phyloP scores from a whole-genome alignment of 768 basidiomycete species.

The Thelephora aurantiotincta region DNA sequence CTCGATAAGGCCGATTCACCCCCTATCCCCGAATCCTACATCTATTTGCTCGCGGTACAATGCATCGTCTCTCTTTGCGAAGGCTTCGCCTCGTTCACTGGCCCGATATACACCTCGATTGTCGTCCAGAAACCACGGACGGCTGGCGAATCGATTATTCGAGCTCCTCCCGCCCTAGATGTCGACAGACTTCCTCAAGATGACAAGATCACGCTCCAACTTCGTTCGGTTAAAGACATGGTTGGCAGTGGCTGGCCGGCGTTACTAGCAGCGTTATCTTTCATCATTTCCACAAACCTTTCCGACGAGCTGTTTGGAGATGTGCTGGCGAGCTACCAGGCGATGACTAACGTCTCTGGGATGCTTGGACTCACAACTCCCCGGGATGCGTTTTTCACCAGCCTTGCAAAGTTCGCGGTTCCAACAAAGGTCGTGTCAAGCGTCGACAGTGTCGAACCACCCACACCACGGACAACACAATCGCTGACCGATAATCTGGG shows the following conservation, averaged over 20 bases:
- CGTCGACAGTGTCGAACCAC: constrained; percentile 46
- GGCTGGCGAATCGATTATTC: constrained; percentile 49
- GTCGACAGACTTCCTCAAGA: constrained; percentile 38
- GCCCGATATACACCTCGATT: constrained; percentile 61
- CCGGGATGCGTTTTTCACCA: constrained; percentile 85
- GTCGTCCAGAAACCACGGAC: constrained; percentile 47
- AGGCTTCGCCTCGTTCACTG: constrained; percentile 63
- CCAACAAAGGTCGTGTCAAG: constrained; percentile 81
- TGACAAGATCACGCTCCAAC: constrained; percentile 37
- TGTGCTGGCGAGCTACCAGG: constrained; percentile 67
- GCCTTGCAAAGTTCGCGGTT: constrained; percentile 85
- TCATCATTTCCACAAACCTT: constrained; percentile 80
- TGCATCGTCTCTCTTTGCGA: constrained; percentile 79
- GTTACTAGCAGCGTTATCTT: constrained; percentile 78
- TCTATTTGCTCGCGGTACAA: constrained; percentile 85
- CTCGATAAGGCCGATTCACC: constrained; percentile 96
- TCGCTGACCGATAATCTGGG: constrained; percentile 59
- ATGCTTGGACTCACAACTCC: constrained; percentile 80
- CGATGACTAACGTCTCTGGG: constrained; percentile 78
- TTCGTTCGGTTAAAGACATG: constrained; percentile 59
- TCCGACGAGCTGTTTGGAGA: constrained; percentile 89
- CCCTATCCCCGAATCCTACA: constrained; percentile 82
- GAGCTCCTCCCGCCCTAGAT: constrained; percentile 64
- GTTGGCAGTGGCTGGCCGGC: constrained; percentile 87
- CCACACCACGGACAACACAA: constrained; percentile 45